These are phyloP conservation scores for Dipodascopsis tothii DNA, from an alignment of 805 yeast genomes.

Conservation along the genomic window DNA sequence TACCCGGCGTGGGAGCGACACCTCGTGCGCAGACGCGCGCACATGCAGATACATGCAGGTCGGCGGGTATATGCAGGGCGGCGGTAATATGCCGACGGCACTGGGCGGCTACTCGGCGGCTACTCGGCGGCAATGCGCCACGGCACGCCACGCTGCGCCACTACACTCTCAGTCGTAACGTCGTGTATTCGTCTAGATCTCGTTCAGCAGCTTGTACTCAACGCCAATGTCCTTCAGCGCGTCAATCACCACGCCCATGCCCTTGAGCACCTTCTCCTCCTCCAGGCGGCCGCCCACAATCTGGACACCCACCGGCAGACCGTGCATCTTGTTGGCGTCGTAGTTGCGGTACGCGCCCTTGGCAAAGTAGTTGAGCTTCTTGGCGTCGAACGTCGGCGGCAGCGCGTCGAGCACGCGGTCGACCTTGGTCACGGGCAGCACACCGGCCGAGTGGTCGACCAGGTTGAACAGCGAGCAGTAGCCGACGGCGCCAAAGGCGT, in stretches of 20 bases:
- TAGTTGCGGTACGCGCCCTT: constrained; percentile 40
- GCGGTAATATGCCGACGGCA: no score
- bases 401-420: constrained; percentile 34
- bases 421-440: constrained; percentile 52
- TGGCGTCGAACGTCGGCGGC: constrained; percentile 28
- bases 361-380: constrained; percentile 37
- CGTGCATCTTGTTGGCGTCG: constrained; percentile 47
- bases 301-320: constrained; percentile 61
- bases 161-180: no score
- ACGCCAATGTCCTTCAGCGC: constrained; percentile 30
- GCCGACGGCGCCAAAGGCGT: constrained; percentile 36
- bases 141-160: no score
- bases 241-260: constrained; percentile 39
- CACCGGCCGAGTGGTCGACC: constrained; percentile 50
- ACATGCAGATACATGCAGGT: no score
- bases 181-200: constrained; percentile 2
- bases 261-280: constrained; percentile 53
- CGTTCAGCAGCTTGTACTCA: constrained; percentile 27
- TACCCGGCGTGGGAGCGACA: no score
- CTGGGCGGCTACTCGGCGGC: no score
- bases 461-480: constrained; percentile 53
- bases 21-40: no score
- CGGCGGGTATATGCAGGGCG: no score
- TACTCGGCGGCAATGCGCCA: no score
- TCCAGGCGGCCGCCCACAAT: constrained; percentile 51